Conservation (phyloP, 805 yeast species). For the Sugiyamaella qingdaonensis region DNA sequence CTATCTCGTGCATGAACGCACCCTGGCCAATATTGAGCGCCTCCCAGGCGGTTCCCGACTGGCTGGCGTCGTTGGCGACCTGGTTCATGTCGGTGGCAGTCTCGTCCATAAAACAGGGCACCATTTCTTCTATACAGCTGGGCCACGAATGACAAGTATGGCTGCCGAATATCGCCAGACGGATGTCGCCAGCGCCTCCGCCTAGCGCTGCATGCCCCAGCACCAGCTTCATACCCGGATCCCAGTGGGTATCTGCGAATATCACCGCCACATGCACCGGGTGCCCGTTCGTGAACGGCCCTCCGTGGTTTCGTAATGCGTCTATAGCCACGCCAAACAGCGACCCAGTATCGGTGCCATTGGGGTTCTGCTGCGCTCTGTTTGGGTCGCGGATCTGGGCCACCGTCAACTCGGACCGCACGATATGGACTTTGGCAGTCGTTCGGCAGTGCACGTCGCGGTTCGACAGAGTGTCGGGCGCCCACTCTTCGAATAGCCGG, state of each 20-base stretch:
- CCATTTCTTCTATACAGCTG: slow-evolving; percentile 64
- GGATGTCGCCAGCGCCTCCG: slow-evolving; percentile 68
- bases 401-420: slow-evolving; percentile 62
- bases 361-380: slow-evolving; percentile 78
- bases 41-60: slow-evolving; percentile 89
- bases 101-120: slow-evolving; percentile 66
- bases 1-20: slow-evolving; percentile 93
- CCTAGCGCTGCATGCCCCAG: slow-evolving; percentile 92
- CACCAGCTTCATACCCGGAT: slow-evolving; percentile 51
- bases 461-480: slow-evolving; percentile 48
- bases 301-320: slow-evolving; percentile 55
- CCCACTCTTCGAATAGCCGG: slow-evolving; percentile 64
- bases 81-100: slow-evolving; percentile 56
- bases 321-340: slow-evolving; percentile 75
- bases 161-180: slow-evolving; percentile 88
- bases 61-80: slow-evolving; percentile 87
- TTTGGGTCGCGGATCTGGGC: slow-evolving; percentile 72
- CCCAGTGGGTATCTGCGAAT: slow-evolving; percentile 84
- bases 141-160: slow-evolving; percentile 95
- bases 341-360: slow-evolving; percentile 70
- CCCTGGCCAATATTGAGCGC: slow-evolving; percentile 81
- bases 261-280: slow-evolving; percentile 81
- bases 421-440: slow-evolving; percentile 73
- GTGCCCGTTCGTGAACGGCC: slow-evolving; percentile 46
- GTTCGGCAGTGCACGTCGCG: slow-evolving; percentile 44